Percentiles rank a stretch among this genome's conserved stretches.
phyloP scores from a whole-genome alignment of 805 yeast species.

The Pichia paraexigua region DNA sequence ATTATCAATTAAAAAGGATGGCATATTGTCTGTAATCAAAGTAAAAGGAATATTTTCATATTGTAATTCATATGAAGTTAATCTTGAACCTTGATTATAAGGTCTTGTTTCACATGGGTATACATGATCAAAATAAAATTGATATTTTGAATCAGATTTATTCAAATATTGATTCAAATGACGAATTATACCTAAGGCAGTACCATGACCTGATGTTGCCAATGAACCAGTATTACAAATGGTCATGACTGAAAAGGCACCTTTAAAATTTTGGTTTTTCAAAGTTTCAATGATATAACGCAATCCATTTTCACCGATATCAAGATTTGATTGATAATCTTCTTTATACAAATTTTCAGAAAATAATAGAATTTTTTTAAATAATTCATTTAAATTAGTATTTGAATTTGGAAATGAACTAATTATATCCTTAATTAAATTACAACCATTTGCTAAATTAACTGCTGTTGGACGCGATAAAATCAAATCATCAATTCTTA shows the following conservation, averaged over 20 bases:
- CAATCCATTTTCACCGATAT: slow-evolving; percentile 77
- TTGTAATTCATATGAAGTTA: slow-evolving; percentile 85
- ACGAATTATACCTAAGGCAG: slow-evolving; percentile 89
- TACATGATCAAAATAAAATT: slow-evolving; percentile 54
- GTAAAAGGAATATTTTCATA: slow-evolving; percentile 85
- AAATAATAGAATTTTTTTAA: slow-evolving; percentile 33
- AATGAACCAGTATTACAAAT: slow-evolving; percentile 95
- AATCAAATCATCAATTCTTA: slow-evolving; percentile 56
- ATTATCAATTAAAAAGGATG: slow-evolving; percentile 60
- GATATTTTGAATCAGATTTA: slow-evolving; percentile 27
- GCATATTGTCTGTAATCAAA: slow-evolving; percentile 86
- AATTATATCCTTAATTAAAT: slow-evolving; percentile 34
- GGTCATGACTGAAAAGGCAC: slow-evolving; percentile 75
- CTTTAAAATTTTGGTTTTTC: slow-evolving; percentile 40
- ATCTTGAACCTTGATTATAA: slow-evolving; percentile 90
- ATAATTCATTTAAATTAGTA: slow-evolving; percentile 21
- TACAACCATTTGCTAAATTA: slow-evolving; percentile 71
- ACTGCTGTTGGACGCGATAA: slow-evolving; percentile 94
- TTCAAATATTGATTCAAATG: slow-evolving; percentile 39
- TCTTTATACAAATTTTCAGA: slow-evolving; percentile 55
- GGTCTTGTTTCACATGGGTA: slow-evolving; percentile 94
- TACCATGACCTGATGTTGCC: slow-evolving; percentile 97
- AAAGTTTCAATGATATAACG: slow-evolving; percentile 48
- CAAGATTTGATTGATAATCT: slow-evolving; percentile 69
- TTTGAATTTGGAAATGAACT: slow-evolving; percentile 9